Base-by-base conservation (phyloP, 2,329 filamentous ascomycete species). In the Zymoseptoria tritici region DNA sequence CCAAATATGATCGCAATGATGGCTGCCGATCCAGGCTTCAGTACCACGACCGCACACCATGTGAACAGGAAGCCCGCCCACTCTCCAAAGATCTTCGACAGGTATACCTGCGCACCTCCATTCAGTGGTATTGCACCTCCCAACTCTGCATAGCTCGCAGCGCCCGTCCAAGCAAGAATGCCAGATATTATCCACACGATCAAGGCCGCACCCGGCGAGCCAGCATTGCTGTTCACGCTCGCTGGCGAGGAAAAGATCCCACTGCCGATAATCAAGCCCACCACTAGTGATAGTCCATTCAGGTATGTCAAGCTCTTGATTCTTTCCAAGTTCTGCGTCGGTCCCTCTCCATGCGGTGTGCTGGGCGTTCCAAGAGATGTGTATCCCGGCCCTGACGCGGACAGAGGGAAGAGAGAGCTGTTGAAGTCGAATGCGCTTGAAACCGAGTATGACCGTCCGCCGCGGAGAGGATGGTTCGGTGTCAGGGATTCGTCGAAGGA, bases 1-100 rank as follows among this genome's bases (percentile, higher is more conserved):
- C 94, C 94, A 80, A 97, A 97, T 70, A 99, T 97, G 67, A 99
- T 97, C 65, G 93, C 84, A 65, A 99, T 91, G 71, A 99, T 99
- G 62, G 94, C 94, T 9, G 91, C 87, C 49, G 90, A 89, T 2
- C 94, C 94, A 0, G 94, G 94, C 77, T 97, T 97, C 62, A 99
- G 79, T 11, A 99, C 94, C 61, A 94, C 83, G 16, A 97, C 91
- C 0, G 94, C 92, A 56, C 90, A 91, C 94, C 94, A 99, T 1
- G 92, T 95, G 75, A 97, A 99, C 36, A 97, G 79, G 71, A 99
- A 99, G 0, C 94, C 94, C 1, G 86, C 85, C 70, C 96, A 80
- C 76, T 99, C 94, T 57, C 93, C 93, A 74, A 97, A 96, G 60
- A 96, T 99, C 77, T 97, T 97, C 66, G 90, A 87, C 51, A 99